These are phyloP conservation scores for Melampsora occidentalis DNA, from an alignment of 1,284 basidiomycete genomes.

Conservation along the genomic window DNA sequence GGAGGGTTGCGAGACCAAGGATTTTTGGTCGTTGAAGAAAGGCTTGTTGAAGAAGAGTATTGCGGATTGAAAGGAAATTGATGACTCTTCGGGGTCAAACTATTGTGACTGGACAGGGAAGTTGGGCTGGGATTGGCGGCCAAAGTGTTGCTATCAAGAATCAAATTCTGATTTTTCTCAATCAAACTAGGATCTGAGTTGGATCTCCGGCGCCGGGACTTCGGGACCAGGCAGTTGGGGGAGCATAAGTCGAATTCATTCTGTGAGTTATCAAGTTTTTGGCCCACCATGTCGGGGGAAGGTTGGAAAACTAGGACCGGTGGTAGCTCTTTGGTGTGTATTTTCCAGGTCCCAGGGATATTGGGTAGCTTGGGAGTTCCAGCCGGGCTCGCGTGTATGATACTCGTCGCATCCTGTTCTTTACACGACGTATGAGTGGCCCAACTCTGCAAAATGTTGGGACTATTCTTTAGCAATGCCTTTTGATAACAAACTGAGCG, in stretches of 20 bases:
- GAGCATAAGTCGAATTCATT: not conserved
- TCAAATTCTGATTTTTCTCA: not conserved
- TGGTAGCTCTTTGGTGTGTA: not conserved
- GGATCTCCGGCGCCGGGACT: not conserved
- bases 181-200: not conserved
- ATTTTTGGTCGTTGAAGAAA: constrained; percentile 14
- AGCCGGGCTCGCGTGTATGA: constrained; percentile 11
- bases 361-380: constrained; percentile 10
- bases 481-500: not conserved
- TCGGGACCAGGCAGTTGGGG: not conserved
- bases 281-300: not conserved
- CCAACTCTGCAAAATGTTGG: constrained; percentile 9
- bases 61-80: constrained; percentile 16
- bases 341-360: constrained; percentile 1
- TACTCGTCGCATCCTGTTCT: not conserved
- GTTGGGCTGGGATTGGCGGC: not conserved
- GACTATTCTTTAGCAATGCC: not conserved
- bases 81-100: constrained; percentile 6
- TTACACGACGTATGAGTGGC: constrained; percentile 20
- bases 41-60: constrained; percentile 11
- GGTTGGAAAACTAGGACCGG: not conserved
- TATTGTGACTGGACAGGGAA: not conserved
- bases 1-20: not conserved
- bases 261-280: not conserved
- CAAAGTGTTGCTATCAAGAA: not conserved